These are phyloP conservation scores for Nicotiana noctiflora DNA, from an alignment of 257 asterid genomes.

Conservation along the genomic window DNA sequence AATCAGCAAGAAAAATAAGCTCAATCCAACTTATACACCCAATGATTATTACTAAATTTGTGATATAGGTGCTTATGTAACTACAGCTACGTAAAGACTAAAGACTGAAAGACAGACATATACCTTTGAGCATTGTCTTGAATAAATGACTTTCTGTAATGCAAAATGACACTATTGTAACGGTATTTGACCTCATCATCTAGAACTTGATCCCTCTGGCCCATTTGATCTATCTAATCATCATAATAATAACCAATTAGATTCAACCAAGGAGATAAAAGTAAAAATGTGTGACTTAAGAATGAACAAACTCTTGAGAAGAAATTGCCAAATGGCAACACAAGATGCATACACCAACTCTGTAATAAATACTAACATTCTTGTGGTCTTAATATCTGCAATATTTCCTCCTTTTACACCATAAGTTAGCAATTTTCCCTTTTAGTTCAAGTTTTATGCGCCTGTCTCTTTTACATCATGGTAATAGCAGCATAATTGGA, in stretches of 20 bases:
- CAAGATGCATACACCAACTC: not conserved
- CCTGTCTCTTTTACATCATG: not conserved
- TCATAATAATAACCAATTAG: conserved; percentile 6
- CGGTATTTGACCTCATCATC: conserved; percentile 92
- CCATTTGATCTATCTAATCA: conserved; percentile 77
- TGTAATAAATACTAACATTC: not conserved
- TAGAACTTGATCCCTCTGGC: conserved; percentile 70
- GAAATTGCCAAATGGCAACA: not conserved
- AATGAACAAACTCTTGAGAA: not conserved
- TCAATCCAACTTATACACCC: not conserved
- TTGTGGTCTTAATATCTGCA: not conserved
- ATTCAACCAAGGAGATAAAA: conserved; percentile 5
- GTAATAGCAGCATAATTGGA: not conserved
- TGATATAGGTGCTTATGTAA: not conserved
- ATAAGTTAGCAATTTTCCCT: not conserved
- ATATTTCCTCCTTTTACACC: not conserved
- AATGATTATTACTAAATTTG: not conserved
- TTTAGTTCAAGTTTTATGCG: not conserved
- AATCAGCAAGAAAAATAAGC: not conserved
- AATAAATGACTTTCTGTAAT: conserved; percentile 90
- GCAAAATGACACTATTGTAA: conserved; percentile 79
- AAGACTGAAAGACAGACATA: not conserved
- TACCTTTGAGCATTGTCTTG: conserved; percentile 99
- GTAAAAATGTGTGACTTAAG: not conserved
- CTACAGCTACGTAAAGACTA: conserved; percentile 3